Evolutionary conservation across 2,329 filamentous ascomycete genomes (phyloP), one percentile per base, ranked within the genome.

Genomic region (Phyllosticta paracitricarpa): DNA sequence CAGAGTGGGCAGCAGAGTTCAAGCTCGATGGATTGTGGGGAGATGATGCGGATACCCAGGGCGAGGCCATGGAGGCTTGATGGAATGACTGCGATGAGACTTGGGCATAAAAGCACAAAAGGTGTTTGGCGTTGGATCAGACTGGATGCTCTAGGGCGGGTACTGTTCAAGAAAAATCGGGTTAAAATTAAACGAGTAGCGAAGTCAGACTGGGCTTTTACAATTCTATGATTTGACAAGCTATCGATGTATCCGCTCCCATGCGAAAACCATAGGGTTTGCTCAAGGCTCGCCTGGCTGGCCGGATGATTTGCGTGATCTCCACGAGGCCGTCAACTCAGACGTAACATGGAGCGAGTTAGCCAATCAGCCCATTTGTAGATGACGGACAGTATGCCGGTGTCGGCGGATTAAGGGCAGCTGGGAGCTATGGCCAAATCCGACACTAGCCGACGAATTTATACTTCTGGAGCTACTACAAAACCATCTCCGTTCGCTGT

Each of bases 1-100:
- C 88, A 10, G 87, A 95, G 73, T 96, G 93, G 91, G 89, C 92
- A 7, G 86, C 89, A 68, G 93, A 97, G 75, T 97, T 99, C 77
- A 92, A 93, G 78, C 81, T 99, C 8, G 94, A 97, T 64, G 94
- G 91, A 1, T 77, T 99, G 14, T 97, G 89, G 89, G 91, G 89
- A 10, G 86, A 91, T 71, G 85, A 78, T 48, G 73, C 73, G n/a
- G 40, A 53, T 51, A 71, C 69, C 57, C 74, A 73, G 51, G 70
- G 65, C 54, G 72, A 73, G 61, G 68, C 69, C 35, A 75, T 74
- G 72, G 73, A 75, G 63, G 63, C 64, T 60, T 69, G 28, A 51
- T n/a, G 9, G 19, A 10, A 7, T 25, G 22, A 2, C 5, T 10
- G 35, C 19, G 2, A n/a, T 28, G 22, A 35, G 9, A 22, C 51